These are phyloP conservation scores for Prunus mongolica DNA, from an alignment of 306 rosid species.

Conservation along the genomic window DNA sequence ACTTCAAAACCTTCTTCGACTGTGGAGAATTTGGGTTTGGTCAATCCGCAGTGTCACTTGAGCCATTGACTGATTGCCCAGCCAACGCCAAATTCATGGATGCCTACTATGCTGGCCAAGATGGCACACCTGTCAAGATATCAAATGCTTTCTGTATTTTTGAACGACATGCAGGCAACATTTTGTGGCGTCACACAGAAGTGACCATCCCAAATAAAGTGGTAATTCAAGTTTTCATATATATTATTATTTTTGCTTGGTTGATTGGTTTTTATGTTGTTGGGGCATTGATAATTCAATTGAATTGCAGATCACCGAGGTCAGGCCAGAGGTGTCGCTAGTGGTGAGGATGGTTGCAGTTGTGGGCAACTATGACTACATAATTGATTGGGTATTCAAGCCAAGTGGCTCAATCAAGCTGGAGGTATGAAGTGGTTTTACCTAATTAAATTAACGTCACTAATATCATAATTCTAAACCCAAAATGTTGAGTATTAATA, in stretches of 20 bases:
- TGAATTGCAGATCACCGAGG: constrained; percentile 40
- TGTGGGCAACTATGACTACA: constrained; percentile 49
- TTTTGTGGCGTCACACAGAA: constrained; percentile 75
- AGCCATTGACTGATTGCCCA: constrained; percentile 50
- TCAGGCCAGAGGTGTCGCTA: constrained; percentile 41
- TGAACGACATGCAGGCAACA: constrained; percentile 43
- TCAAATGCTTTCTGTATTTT: constrained; percentile 50
- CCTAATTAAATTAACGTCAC: too few relatives aligned
- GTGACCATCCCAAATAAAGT: constrained; percentile 25
- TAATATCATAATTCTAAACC: too few relatives aligned
- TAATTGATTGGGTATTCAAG: constrained; percentile 59
- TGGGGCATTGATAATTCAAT: neutral
- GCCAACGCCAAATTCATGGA: constrained; percentile 50
- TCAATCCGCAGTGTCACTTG: constrained; percentile 40
- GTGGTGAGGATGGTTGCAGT: constrained; percentile 47
- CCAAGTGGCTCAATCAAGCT: constrained; percentile 57
- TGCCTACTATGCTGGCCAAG: constrained; percentile 33
- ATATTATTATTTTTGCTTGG: neutral
- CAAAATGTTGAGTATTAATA: too few relatives aligned
- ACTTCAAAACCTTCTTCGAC: constrained; percentile 44
- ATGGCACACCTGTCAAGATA: constrained; percentile 47
- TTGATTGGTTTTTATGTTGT: too few relatives aligned
- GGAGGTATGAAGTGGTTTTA: constrained; percentile 21
- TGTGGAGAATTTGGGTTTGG: constrained; percentile 54
- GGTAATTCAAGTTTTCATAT: neutral